Evolutionary conservation across 2,329 filamentous ascomycete species (phyloP), one percentile per base, ranked within the genome.

Genomic region (Fusarium hainanense): DNA sequence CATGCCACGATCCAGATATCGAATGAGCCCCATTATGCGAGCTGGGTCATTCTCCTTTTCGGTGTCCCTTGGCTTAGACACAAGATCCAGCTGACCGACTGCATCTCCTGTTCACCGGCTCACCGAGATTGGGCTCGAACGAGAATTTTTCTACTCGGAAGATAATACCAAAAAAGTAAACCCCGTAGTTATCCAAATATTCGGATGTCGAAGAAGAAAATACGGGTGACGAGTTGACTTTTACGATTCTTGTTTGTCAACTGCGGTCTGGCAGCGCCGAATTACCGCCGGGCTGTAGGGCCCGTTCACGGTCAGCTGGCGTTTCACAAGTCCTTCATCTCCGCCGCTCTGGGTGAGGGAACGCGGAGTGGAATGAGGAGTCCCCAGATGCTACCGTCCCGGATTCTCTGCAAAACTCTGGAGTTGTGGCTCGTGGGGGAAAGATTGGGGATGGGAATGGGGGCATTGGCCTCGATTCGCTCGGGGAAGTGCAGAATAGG

Each of bases 321-420:
- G 68, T 70, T 70, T 70, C 68, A 68, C 51, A 51, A 68, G 13
- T 44, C 30, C 60, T 37, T 58, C 52, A 61, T 71, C 54, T 63
- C 54, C 65, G 62, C 65, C 65, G 54, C 46, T 42, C 43, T 46
- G 50, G 30, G 50, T 34, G 21, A 13, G 46, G 48, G 51, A 30
- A 65, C 44, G 50, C 44, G 60, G 59, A 68, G 65, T 48, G 47
- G 18, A 58, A 49, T 49, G 55, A 48, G 64, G 66, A 70, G 67
- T 64, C 68, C 68, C 68, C 68, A 68, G 68, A 70, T 55, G 25
- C 37, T 56, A 23, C 28, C 6, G 40, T 65, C 61, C 56, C 49
- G 40, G 34, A 49, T 55, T 68, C 27, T 46, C 23, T 55, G n/a
- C 13, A 52, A 42, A 55, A 68, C 41, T 46, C 41, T 64, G 48